Conservation (phyloP, 345 rosid species). For the Eutrema japonicum region DNA sequence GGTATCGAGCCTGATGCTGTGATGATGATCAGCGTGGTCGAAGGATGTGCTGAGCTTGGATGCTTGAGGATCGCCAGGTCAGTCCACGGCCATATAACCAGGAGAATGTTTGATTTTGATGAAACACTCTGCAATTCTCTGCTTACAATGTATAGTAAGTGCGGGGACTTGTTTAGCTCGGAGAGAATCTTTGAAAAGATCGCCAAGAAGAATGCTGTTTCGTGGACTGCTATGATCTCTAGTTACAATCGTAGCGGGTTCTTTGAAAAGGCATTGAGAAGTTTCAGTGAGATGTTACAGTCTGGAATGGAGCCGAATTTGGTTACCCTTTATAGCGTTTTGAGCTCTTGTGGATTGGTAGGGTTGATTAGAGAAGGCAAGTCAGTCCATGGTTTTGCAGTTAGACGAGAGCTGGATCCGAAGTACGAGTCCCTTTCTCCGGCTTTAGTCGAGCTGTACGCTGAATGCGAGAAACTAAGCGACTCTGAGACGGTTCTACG, state of each 20-base stretch:
- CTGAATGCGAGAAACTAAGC: constrained; percentile 52
- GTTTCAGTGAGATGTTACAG: constrained; percentile 60
- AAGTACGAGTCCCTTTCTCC: constrained; percentile 61
- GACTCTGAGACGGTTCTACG: constrained; percentile 57
- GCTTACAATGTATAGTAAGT: constrained; percentile 68
- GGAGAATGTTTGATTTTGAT: constrained; percentile 45
- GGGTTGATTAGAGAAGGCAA: constrained; percentile 66
- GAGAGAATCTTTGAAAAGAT: constrained; percentile 53
- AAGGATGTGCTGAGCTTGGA: constrained; percentile 63
- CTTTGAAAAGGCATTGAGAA: constrained; percentile 53
- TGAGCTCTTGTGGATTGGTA: constrained; percentile 68
- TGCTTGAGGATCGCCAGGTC: constrained; percentile 51
- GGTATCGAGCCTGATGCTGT: constrained; percentile 59
- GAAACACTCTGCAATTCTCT: constrained; percentile 59
- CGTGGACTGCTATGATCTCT: constrained; percentile 82
- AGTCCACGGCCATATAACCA: constrained; percentile 53
- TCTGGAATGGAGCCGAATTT: constrained; percentile 55
- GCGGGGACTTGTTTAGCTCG: constrained; percentile 68
- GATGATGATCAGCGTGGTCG: constrained; percentile 57
- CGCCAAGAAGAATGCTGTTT: constrained; percentile 42
- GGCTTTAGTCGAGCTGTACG: constrained; percentile 66
- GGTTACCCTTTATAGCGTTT: constrained; percentile 62
- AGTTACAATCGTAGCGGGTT: constrained; percentile 61
- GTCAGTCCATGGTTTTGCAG: constrained; percentile 67
- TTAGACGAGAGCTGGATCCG: constrained; percentile 51